Percentiles rank a stretch among this genome's conserved stretches.
These are phyloP conservation scores for Kwoniella heveanensis DNA, from an alignment of 768 basidiomycete species.

Conservation along the genomic window DNA sequence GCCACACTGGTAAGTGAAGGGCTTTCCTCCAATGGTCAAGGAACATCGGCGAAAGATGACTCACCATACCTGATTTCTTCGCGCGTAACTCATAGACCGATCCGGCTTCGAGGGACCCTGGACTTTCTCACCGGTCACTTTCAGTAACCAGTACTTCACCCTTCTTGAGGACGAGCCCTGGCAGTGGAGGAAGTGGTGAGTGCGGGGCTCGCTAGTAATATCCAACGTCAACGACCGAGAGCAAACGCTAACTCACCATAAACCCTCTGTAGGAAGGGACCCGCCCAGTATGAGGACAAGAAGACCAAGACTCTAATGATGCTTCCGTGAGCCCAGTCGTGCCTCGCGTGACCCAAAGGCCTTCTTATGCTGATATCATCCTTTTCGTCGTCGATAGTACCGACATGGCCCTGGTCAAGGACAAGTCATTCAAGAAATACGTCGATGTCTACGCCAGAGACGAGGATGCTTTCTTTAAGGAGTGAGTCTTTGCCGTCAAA, in stretches of 20 bases:
- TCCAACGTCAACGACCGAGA: too few species aligned
- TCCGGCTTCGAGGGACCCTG: slow-evolving; percentile 57
- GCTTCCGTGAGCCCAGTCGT: slow-evolving; percentile 70
- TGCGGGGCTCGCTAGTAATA: too few species aligned
- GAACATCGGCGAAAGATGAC: background rate
- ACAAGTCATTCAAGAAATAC: slow-evolving; percentile 88
- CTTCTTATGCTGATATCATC: slow-evolving; percentile 16
- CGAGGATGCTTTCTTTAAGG: slow-evolving; percentile 86
- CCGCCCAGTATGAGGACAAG: slow-evolving; percentile 93
- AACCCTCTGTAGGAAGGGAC: slow-evolving; percentile 55
- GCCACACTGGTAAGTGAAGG: slow-evolving; percentile 71
- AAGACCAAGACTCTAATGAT: slow-evolving; percentile 88
- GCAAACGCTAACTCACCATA: background rate
- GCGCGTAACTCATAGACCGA: slow-evolving; percentile 38
- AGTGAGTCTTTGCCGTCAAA: too few species aligned
- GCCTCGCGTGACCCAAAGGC: background rate
- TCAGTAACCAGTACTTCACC: slow-evolving; percentile 45
- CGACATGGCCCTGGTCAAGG: slow-evolving; percentile 83
- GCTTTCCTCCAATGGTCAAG: background rate
- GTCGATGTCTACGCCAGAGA: slow-evolving; percentile 84
- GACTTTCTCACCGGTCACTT: slow-evolving; percentile 74
- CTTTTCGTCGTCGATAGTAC: slow-evolving; percentile 60
- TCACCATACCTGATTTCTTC: background rate
- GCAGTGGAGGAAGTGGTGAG: slow-evolving; percentile 92
- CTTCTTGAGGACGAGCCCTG: slow-evolving; percentile 78